Conservation (phyloP, 2,329 filamentous ascomycete genomes). For the Botrytis elliptica region DNA sequence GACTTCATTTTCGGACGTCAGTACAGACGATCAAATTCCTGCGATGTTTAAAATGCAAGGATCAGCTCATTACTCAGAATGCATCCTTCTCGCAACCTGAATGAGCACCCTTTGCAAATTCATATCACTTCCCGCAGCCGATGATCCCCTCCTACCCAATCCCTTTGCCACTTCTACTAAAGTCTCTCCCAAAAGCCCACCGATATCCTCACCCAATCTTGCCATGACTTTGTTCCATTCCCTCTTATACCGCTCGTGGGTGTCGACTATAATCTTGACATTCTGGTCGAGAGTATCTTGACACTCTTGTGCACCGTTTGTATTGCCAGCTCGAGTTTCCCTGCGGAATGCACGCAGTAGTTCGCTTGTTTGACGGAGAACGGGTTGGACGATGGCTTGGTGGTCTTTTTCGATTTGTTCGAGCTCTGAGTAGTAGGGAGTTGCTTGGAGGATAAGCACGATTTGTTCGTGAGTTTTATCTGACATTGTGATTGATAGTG, state of each 20-base stretch:
- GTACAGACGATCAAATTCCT: neutral
- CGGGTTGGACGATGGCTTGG: neutral
- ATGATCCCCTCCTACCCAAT: neutral
- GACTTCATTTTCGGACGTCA: too few species aligned
- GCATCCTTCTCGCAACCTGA: neutral
- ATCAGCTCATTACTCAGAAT: neutral
- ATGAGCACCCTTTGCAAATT: neutral
- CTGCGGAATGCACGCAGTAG: neutral
- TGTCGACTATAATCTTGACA: neutral
- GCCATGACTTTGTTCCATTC: neutral
- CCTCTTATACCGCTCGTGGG: neutral
- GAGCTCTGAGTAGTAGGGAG: neutral
- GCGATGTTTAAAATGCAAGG: too few species aligned
- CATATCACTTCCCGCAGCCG: neutral
- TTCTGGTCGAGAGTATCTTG: neutral
- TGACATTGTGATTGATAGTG: neutral
- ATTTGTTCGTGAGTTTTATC: neutral
- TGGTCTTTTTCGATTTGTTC: neutral
- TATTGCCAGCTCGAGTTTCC: neutral
- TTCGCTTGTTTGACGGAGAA: neutral
- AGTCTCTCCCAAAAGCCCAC: neutral
- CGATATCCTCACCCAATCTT: neutral
- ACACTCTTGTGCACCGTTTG: neutral
- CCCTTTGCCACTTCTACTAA: neutral
- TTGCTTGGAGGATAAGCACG: neutral